Evolutionary conservation across 345 rosid genomes (phyloP), one percentile per base, ranked within the genome.

Genomic region (Anastatica hierochuntica): DNA sequence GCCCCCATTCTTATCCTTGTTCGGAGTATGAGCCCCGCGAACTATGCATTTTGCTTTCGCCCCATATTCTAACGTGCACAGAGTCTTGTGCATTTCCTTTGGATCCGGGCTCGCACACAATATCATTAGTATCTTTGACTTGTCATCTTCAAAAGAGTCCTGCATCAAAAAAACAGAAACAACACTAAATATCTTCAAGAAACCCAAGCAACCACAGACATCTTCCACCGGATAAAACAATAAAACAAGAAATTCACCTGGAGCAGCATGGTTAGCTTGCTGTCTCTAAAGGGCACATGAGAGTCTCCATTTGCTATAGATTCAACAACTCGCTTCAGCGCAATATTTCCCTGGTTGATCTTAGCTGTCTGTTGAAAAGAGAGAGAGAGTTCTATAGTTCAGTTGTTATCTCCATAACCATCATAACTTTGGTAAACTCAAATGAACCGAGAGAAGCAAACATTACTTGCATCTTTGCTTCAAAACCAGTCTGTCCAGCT

Each of bases 121-220:
- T 27, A 92, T 79, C 98, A 88, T 92, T 34, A 92, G 72, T 59
- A 92, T 92, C 69, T 92, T 92, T 30, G 96, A 82, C 43, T 83
- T 83, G 52, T 85, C 96, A 67, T 92, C 98, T 74, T 92, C 98
- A 51, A 92, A 88, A 57, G 98, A 92, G 79, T 92, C 98, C 98
- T 90, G 50, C 58, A 58, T 46, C 51, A 43, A 53, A 15, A 58
- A 16, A n/a, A 20, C 15, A 39, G n/a, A 33, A 19, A 33, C 21
- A 53, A 46, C 14, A 38, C 43, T 60, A 20, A 53, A 36, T 26
- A 53, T 43, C 29, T 31, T 10, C 19, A 31, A 36, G 13, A 24
- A 26, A 16, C 17, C 60, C 9, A 41, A 62, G 27, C 20, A 23
- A 20, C 35, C 21, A 39, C 35, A 19, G 2, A 40, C 20, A 51